These are phyloP conservation scores for Ochetophila trinervis DNA, from an alignment of 306 rosid genomes.

Conservation along the genomic window DNA sequence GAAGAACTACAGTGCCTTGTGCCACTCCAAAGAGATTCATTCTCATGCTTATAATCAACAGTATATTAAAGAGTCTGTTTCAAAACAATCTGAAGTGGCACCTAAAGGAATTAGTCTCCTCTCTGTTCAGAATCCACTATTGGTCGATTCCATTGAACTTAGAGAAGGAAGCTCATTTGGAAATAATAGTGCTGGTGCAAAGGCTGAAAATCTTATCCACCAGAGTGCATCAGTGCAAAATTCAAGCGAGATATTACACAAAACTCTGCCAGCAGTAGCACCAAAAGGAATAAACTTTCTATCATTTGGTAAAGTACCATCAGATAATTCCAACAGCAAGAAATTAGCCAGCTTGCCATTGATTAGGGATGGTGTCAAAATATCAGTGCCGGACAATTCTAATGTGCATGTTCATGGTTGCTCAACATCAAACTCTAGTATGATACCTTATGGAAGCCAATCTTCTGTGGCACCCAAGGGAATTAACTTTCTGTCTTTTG, in stretches of 20 bases:
- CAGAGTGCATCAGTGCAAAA: constrained; percentile 28
- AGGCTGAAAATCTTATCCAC: constrained; percentile 19
- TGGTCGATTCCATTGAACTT: constrained; percentile 19
- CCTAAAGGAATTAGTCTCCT: constrained; percentile 57
- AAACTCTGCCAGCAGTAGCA: constrained; percentile 30
- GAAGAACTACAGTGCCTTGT: constrained; percentile 20
- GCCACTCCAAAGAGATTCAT: constrained; percentile 27
- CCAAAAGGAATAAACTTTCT: constrained; percentile 70
- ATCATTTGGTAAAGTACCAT: constrained; percentile 56
- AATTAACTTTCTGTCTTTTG: constrained; percentile 27
- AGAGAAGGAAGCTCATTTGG: constrained; percentile 34
- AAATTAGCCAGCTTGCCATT: constrained; percentile 30
- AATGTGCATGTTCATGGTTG: constrained; percentile 26
- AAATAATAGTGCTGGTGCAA: constrained; percentile 30
- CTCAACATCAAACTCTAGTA: constrained; percentile 27
- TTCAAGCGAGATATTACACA: constrained; percentile 22
- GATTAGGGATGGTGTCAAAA: constrained; percentile 22
- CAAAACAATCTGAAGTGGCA: constrained; percentile 28
- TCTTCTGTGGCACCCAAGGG: constrained; percentile 19
- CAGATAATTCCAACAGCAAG: constrained; percentile 30
- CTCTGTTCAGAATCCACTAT: constrained; percentile 37
- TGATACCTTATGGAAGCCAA: constrained; percentile 27
- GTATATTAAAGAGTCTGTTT: constrained; percentile 22
- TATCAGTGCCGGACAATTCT: constrained; percentile 17
- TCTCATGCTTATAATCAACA: constrained; percentile 23